These are phyloP conservation scores for Salix arbutifolia DNA, from an alignment of 345 rosid genomes.

Conservation along the genomic window DNA sequence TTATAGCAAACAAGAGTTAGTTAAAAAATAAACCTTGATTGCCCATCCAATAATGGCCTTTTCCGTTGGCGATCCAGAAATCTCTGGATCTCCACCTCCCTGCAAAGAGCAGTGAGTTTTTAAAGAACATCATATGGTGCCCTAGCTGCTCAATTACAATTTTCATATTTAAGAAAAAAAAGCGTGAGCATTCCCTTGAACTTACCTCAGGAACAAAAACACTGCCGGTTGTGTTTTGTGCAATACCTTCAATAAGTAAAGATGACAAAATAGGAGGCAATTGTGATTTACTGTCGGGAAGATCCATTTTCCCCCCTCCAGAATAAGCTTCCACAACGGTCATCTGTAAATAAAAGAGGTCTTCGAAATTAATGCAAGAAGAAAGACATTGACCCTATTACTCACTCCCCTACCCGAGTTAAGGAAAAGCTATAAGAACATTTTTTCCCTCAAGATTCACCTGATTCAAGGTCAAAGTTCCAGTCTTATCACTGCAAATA, in stretches of 20 bases:
- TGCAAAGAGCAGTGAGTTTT: conserved; percentile 21
- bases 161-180: background rate
- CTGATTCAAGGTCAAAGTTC: conserved; percentile 93
- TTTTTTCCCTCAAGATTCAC: conserved; percentile 21
- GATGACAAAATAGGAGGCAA: conserved; percentile 35
- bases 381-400: background rate
- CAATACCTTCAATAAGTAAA: conserved; percentile 51
- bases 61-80: conserved; percentile 96
- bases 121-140: background rate
- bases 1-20: background rate
- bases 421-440: background rate
- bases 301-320: conserved; percentile 59
- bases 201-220: conserved; percentile 78
- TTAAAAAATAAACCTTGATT: conserved; percentile 35
- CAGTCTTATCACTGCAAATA: conserved; percentile 99
- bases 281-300: conserved; percentile 33
- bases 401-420: background rate
- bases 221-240: conserved; percentile 82
- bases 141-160: background rate
- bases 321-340: conserved; percentile 89
- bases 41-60: conserved; percentile 96
- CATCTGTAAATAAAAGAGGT: conserved; percentile 53
- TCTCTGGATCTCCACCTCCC: conserved; percentile 75
- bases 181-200: background rate
- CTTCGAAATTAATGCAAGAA: background rate